Conservation (phyloP, 2,329 filamentous ascomycete species). For the Penicillium hordei region DNA sequence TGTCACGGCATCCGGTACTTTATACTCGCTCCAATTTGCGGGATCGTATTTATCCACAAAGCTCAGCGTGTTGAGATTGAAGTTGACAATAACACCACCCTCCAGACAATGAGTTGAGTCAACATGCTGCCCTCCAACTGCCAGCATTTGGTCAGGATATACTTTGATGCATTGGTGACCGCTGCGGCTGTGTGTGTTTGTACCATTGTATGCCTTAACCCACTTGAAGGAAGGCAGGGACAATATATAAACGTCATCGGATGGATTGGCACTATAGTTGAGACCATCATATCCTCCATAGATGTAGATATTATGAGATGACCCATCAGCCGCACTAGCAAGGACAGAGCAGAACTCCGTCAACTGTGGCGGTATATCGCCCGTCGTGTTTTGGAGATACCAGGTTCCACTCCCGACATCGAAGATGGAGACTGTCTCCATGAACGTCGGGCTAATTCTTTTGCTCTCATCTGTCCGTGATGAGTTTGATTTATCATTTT, state of each 20-base stretch:
- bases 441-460: conserved; percentile 34
- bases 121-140: conserved; percentile 13
- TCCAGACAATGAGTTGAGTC: conserved; percentile 15
- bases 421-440: conserved; percentile 41
- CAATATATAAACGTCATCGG: conserved; percentile 41
- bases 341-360: conserved; percentile 45
- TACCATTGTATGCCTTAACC: conserved; percentile 20
- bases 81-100: conserved; percentile 17
- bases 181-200: conserved; percentile 18
- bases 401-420: conserved; percentile 37
- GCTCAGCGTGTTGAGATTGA: conserved; percentile 20
- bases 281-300: conserved; percentile 50
- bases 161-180: conserved; percentile 19
- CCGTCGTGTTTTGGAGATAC: conserved; percentile 45
- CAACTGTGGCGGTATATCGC: conserved; percentile 35
- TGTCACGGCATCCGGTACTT: conserved; percentile 23
- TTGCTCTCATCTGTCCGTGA: conserved; percentile 6
- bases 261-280: conserved; percentile 27
- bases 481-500: conserved; percentile 6
- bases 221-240: conserved; percentile 25
- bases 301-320: conserved; percentile 51
- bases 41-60: conserved; percentile 22
- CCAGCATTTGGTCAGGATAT: conserved; percentile 24
- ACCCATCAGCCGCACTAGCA: conserved; percentile 38
- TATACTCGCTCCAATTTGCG: conserved; percentile 14